A percentile compares a stretch with the other conserved stretches of the same genome.
phyloP scores from a whole-genome alignment of 768 basidiomycete genomes.

The Clitopilus hobsonii region DNA sequence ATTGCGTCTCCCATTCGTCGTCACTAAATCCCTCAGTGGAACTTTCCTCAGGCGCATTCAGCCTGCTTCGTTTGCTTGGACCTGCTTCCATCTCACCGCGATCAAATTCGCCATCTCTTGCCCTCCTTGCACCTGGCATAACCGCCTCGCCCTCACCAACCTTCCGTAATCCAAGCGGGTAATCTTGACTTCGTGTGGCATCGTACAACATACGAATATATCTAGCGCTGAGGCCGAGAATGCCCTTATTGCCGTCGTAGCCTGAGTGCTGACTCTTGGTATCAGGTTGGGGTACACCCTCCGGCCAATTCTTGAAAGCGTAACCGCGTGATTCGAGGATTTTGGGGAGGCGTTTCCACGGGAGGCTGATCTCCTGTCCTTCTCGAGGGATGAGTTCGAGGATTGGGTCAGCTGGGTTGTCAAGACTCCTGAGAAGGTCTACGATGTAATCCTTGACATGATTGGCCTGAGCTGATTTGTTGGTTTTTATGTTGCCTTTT shows the following conservation, averaged over 20 bases:
- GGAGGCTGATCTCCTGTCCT: neutral
- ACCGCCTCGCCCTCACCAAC: no score
- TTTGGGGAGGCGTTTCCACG: neutral
- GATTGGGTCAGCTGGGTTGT: neutral
- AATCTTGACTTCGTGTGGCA: neutral
- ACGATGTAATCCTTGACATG: neutral
- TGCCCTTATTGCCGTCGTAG: conserved; percentile 1
- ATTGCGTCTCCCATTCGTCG: no score
- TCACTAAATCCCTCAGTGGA: no score
- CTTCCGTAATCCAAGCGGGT: neutral
- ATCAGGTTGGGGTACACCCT: neutral
- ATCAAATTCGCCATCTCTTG: no score
- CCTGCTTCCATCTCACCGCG: no score
- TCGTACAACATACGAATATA: neutral
- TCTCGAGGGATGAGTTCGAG: neutral
- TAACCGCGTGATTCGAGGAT: neutral
- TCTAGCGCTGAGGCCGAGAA: neutral
- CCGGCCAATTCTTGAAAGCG: neutral
- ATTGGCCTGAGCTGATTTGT: neutral
- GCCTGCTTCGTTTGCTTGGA: no score
- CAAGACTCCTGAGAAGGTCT: neutral
- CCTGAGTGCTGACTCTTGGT: neutral
- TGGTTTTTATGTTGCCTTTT: no score
- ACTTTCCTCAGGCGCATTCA: no score
- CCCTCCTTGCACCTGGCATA: no score